These are phyloP conservation scores for Fonsecaea erecta DNA, from an alignment of 2,329 filamentous ascomycete genomes.

Conservation along the genomic window DNA sequence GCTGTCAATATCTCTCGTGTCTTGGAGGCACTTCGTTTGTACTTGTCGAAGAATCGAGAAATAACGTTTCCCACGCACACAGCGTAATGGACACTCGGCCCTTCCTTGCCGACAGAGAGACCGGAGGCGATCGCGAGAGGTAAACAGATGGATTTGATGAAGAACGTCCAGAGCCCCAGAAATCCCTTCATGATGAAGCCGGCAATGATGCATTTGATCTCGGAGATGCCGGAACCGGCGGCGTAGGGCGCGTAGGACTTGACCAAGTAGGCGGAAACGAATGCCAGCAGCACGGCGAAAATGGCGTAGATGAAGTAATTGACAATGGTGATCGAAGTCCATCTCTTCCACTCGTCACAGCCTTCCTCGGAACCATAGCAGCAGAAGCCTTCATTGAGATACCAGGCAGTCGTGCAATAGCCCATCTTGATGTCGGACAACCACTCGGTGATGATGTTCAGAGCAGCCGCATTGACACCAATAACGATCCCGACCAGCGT, in stretches of 20 bases:
- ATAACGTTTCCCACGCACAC: slow-evolving; percentile 98
- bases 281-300: slow-evolving; percentile 82
- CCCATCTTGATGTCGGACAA: slow-evolving; percentile 92
- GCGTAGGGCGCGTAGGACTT: slow-evolving; percentile 94
- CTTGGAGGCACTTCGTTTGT: slow-evolving; percentile 87
- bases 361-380: slow-evolving; percentile 95
- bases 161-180: slow-evolving; percentile 83
- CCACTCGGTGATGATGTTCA: slow-evolving; percentile 98
- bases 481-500: slow-evolving; percentile 90
- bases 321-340: slow-evolving; percentile 75
- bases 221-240: slow-evolving; percentile 93
- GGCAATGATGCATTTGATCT: slow-evolving; percentile 99
- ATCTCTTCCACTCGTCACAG: slow-evolving; percentile 85
- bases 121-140: slow-evolving; percentile 93
- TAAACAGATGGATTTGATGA: slow-evolving; percentile 91
- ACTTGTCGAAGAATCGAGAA: slow-evolving; percentile 89
- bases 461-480: slow-evolving; percentile 85
- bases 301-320: slow-evolving; percentile 90
- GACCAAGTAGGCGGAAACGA: slow-evolving; percentile 80
- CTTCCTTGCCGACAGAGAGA: slow-evolving; percentile 93
- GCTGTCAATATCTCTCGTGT: slow-evolving; percentile 94
- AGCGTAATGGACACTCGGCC: slow-evolving; percentile 97
- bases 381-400: slow-evolving; percentile 96
- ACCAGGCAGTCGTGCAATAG: slow-evolving; percentile 94
- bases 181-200: slow-evolving; percentile 99